Conservation (phyloP, 306 rosid genomes). For the Alnus glutinosa region DNA sequence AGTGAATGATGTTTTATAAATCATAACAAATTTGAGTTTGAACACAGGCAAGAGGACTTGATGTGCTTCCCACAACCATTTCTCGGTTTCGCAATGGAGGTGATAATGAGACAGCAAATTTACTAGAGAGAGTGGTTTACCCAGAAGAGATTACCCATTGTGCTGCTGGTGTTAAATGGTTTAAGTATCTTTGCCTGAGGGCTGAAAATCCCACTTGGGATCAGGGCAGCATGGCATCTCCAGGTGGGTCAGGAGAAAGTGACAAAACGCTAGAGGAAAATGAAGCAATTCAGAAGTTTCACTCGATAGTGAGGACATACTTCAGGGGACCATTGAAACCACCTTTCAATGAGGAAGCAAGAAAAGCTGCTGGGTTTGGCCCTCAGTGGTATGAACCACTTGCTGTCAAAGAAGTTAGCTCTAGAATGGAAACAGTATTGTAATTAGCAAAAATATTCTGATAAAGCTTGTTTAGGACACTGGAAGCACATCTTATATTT, state of each 20-base stretch:
- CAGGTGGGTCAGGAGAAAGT: conserved; percentile 22
- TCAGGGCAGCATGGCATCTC: conserved; percentile 15
- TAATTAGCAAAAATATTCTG: not conserved
- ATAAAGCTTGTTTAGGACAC: not conserved
- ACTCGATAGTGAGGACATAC: conserved; percentile 58
- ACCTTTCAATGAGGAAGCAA: conserved; percentile 78
- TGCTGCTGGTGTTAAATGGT: conserved; percentile 87
- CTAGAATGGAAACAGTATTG: not conserved
- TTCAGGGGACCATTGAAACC: conserved; percentile 90
- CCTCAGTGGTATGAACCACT: conserved; percentile 89
- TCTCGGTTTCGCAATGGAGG: conserved; percentile 66
- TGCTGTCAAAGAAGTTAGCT: conserved; percentile 53
- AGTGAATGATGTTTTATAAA: not conserved
- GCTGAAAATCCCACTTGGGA: conserved; percentile 15
- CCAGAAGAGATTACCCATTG: conserved; percentile 91
- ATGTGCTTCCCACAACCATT: conserved; percentile 82
- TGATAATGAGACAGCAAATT: conserved; percentile 62
- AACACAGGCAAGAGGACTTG: conserved; percentile 79
- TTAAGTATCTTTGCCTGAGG: conserved; percentile 65
- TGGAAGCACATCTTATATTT: not conserved
- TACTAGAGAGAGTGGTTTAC: conserved; percentile 74
- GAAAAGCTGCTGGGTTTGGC: conserved; percentile 85
- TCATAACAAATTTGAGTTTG: conserved; percentile 18
- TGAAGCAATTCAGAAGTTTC: conserved; percentile 62
- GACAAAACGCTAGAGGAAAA: conserved; percentile 29